phyloP scores from a whole-genome alignment of 2,329 filamentous ascomycete genomes.

The Penicillium nordicum region DNA sequence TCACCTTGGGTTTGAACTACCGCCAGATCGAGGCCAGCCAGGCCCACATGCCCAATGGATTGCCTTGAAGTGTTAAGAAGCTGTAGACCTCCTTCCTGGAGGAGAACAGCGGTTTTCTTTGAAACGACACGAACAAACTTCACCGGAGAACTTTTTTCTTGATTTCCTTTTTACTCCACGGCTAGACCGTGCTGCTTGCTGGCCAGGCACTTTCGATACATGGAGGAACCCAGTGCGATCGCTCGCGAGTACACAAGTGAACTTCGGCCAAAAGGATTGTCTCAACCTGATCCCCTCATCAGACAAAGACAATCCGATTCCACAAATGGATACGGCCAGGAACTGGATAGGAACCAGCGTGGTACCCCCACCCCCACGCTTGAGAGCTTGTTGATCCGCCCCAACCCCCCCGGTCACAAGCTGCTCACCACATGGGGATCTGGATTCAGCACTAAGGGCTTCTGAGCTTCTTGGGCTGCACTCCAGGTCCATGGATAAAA shows the following conservation, averaged over 20 bases:
- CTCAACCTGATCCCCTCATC: background rate
- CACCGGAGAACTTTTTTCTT: slow-evolving; percentile 6
- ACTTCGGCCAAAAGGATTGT: background rate
- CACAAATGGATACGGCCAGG: slow-evolving; percentile 2
- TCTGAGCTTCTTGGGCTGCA: background rate
- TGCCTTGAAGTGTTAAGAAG: slow-evolving; percentile 27
- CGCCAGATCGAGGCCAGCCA: slow-evolving; percentile 44
- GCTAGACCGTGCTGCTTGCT: slow-evolving; percentile 5
- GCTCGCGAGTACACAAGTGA: background rate
- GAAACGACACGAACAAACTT: background rate
- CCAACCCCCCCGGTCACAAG: background rate
- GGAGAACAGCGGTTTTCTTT: background rate
- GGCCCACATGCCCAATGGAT: slow-evolving; percentile 33
- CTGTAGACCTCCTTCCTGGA: slow-evolving; percentile 3
- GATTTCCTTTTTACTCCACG: slow-evolving; percentile 3
- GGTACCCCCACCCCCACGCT: background rate
- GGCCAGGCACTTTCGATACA: slow-evolving; percentile 1
- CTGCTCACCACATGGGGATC: background rate
- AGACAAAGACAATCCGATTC: background rate
- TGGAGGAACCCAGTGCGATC: slow-evolving; percentile 2
- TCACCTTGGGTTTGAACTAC: slow-evolving; percentile 43
- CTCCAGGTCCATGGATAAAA: background rate
- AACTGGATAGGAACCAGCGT: slow-evolving; percentile 7
- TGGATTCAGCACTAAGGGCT: background rate
- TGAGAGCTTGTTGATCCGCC: background rate